Evolutionary conservation across 1,284 basidiomycete species (phyloP).

Genomic region (Ustilago nuda): DNA sequence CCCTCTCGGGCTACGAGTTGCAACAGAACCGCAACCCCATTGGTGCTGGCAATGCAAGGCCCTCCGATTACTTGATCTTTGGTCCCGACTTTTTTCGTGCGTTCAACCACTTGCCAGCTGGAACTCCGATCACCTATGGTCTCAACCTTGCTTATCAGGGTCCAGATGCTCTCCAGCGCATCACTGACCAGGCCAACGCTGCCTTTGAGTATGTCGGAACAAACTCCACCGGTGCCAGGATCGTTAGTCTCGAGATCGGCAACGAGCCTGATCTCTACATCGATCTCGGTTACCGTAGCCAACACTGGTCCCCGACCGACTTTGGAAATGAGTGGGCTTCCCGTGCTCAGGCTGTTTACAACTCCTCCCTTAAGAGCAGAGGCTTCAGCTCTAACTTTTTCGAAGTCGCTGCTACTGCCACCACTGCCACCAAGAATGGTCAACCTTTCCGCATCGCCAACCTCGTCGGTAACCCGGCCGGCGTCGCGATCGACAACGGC

Average conservation of each 20-base stretch:
- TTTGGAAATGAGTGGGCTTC: constrained; percentile 52
- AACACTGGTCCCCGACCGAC: constrained; percentile 32
- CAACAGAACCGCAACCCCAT: constrained; percentile 33
- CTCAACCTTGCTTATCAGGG: constrained; percentile 56
- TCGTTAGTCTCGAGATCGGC: constrained; percentile 59
- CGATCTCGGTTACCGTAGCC: constrained; percentile 43
- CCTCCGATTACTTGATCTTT: constrained; percentile 36
- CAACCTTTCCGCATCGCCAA: constrained; percentile 54
- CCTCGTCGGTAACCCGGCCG: constrained; percentile 48
- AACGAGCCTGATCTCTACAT: constrained; percentile 62
- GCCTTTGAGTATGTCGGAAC: constrained; percentile 36
- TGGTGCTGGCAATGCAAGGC: constrained; percentile 28
- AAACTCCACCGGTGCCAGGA: constrained; percentile 28
- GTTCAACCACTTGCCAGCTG: constrained; percentile 38
- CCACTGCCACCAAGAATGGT: constrained; percentile 54
- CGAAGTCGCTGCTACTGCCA: constrained; percentile 58
- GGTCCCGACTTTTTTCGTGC: constrained; percentile 53
- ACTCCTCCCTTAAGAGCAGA: constrained; percentile 35
- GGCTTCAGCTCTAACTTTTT: constrained; percentile 52
- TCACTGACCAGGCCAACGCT: constrained; percentile 40
- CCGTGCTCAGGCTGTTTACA: constrained; percentile 45
- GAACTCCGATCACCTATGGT: constrained; percentile 59
- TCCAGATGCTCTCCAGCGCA: constrained; percentile 35
- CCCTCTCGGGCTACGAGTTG: constrained; percentile 22
- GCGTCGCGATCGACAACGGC: constrained; percentile 54